phyloP scores from a whole-genome alignment of 345 rosid species.

The Bruguiera gymnorhiza region DNA sequence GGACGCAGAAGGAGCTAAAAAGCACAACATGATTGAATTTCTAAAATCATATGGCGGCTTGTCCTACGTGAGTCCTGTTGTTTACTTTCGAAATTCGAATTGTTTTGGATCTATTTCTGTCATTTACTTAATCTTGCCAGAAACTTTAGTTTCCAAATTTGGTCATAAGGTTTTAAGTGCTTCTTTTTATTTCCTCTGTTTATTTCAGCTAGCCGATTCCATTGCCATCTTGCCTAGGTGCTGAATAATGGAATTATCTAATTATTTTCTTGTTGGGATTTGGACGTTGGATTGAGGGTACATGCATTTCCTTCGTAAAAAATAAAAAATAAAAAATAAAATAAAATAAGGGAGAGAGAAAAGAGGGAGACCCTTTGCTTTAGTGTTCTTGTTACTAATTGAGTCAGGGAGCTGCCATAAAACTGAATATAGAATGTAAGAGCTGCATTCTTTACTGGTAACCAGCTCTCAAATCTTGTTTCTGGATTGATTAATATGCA shows the following conservation, averaged over 20 bases:
- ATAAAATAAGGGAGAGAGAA: not conserved
- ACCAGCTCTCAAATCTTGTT: not conserved
- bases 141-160: too few species aligned
- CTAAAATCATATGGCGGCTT: conserved; percentile 81
- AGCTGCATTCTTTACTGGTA: not conserved
- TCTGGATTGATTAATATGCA: not conserved
- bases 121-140: too few species aligned
- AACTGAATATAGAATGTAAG: not conserved
- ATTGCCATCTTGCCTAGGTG: not conserved
- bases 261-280: not conserved
- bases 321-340: not conserved
- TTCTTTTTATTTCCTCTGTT: too few species aligned
- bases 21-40: conserved; percentile 64
- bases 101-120: too few species aligned
- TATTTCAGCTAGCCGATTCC: too few species aligned
- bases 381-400: not conserved
- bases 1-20: conserved; percentile 98
- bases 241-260: not conserved
- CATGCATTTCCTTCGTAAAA: not conserved
- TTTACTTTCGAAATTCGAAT: too few species aligned
- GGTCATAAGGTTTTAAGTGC: too few species aligned
- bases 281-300: not conserved
- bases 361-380: not conserved
- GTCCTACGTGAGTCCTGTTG: conserved; percentile 67
- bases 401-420: not conserved